Evolutionary conservation across 2,329 filamentous ascomycete genomes (phyloP).

Genomic region (Scytalidium sp.): DNA sequence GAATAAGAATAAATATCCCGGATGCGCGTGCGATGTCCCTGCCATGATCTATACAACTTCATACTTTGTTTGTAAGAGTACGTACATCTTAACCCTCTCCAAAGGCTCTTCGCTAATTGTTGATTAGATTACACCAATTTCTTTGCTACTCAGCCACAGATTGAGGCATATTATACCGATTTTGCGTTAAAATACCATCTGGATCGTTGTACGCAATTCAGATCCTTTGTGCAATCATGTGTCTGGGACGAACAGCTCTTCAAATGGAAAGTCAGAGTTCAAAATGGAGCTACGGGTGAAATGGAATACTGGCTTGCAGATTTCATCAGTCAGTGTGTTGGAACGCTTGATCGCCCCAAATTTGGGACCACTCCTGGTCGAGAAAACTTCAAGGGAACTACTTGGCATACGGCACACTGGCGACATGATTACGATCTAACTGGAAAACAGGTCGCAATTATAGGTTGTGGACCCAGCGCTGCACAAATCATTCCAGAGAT

Average conservation of each 20-base stretch:
- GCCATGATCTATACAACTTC: neutral
- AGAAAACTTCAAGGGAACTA: conserved; percentile 41
- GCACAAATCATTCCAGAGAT: conserved; percentile 38
- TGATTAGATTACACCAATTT: conserved; percentile 2
- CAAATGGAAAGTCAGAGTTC: neutral
- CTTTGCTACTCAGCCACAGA: neutral
- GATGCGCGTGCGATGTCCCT: conserved; percentile 1
- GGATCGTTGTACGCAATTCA: neutral
- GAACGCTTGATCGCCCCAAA: neutral
- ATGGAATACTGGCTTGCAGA: neutral
- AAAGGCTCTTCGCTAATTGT: no score
- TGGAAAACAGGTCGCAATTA: conserved; percentile 47
- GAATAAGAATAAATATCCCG: conserved; percentile 1
- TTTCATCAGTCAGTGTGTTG: neutral
- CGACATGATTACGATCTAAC: conserved; percentile 42
- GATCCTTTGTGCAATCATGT: neutral
- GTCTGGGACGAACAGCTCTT: neutral
- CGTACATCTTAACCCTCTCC: no score
- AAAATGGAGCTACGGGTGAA: neutral
- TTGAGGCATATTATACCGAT: neutral
- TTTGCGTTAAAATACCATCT: neutral
- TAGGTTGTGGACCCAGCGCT: conserved; percentile 52
- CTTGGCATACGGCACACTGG: conserved; percentile 51
- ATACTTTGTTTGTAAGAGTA: neutral
- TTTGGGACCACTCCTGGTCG: conserved; percentile 31